These are phyloP conservation scores for Lotus japonicus DNA, from an alignment of 306 rosid species.

Conservation along the genomic window DNA sequence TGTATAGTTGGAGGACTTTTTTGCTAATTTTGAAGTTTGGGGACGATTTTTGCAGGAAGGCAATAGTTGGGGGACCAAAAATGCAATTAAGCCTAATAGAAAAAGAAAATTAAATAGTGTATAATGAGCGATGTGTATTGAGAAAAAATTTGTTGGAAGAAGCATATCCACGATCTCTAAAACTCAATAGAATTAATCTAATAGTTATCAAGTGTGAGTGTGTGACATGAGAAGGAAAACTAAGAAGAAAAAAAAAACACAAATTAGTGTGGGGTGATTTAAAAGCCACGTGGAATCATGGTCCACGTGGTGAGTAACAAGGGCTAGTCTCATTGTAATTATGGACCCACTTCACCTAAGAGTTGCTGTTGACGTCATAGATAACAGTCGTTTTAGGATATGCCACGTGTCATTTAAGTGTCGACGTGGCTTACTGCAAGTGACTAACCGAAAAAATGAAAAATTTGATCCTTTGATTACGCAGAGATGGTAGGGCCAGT, in stretches of 20 bases:
- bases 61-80: too few species aligned
- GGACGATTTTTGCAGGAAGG: too few species aligned
- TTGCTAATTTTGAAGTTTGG: too few species aligned
- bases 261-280: background rate
- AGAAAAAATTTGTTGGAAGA: too few species aligned
- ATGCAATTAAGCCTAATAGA: too few species aligned
- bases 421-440: constrained; percentile 21
- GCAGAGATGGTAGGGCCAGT: constrained; percentile 14
- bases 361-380: background rate
- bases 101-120: too few species aligned
- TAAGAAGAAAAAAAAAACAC: background rate
- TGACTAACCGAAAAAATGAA: background rate
- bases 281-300: constrained; percentile 13
- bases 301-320: background rate
- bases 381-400: constrained; percentile 3
- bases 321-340: background rate
- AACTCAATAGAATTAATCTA: too few species aligned
- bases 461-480: background rate
- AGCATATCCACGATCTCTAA: too few species aligned
- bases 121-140: too few species aligned
- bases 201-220: too few species aligned
- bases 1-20: too few species aligned
- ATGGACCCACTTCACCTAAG: background rate
- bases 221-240: too few species aligned
- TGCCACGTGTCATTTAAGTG: constrained; percentile 14